These are phyloP conservation scores for Cutaneotrichosporon sp. DNA, from an alignment of 1,284 basidiomycete genomes.

Conservation along the genomic window DNA sequence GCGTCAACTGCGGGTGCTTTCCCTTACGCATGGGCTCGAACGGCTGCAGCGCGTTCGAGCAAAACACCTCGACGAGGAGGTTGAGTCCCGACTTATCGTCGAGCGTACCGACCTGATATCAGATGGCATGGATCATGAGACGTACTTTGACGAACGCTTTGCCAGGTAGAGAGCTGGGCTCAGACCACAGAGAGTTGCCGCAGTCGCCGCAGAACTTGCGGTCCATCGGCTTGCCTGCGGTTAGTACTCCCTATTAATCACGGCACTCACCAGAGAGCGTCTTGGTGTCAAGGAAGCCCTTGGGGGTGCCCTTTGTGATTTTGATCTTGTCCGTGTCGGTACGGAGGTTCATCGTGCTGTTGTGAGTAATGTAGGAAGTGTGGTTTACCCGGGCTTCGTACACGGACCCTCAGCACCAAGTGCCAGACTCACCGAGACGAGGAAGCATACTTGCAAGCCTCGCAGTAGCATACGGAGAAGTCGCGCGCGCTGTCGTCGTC, in stretches of 20 bases:
- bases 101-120: conserved; percentile 15
- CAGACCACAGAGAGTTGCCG: conserved; percentile 20
- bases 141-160: conserved; percentile 18
- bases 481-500: conserved; percentile 11
- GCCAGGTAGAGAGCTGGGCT: conserved; percentile 12
- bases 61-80: conserved; percentile 13
- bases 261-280: conserved; percentile 10
- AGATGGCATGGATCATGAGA: neutral
- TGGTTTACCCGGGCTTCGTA: neutral
- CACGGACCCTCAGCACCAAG: too few species aligned
- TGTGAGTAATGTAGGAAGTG: neutral
- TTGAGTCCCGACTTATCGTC: conserved; percentile 9
- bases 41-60: neutral
- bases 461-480: conserved; percentile 18
- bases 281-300: conserved; percentile 14
- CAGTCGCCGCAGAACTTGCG: conserved; percentile 25
- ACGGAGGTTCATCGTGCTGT: conserved; percentile 22
- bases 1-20: neutral
- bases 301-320: conserved; percentile 21
- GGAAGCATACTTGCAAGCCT: conserved; percentile 17
- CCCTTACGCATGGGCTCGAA: conserved; percentile 5
- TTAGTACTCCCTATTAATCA: neutral
- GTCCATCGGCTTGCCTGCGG: conserved; percentile 18
- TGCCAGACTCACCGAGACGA: neutral
- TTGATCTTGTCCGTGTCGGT: conserved; percentile 9